A percentile compares a stretch with the other conserved stretches of the same genome.
phyloP scores from a whole-genome alignment of 2,329 filamentous ascomycete genomes.

The Monosporascus sp. region DNA sequence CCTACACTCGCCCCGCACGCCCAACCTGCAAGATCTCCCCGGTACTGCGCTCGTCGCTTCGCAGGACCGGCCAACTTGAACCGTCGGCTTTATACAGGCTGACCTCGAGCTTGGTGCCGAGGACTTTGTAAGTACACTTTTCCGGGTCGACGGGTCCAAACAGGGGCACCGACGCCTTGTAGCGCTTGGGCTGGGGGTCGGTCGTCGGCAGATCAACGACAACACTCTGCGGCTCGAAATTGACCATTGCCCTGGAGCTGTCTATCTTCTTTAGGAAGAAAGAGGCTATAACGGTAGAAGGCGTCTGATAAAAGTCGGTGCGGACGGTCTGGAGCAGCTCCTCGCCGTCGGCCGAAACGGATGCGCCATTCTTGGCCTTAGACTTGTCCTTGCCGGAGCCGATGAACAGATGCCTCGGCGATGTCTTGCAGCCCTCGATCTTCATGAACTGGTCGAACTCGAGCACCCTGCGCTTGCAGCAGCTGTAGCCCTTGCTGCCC shows the following conservation, averaged over 20 bases:
- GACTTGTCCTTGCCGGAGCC: constrained; percentile 60
- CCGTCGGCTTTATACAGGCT: constrained; percentile 67
- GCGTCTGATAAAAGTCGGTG: constrained; percentile 93
- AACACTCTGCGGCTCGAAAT: constrained; percentile 59
- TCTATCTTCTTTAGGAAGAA: constrained; percentile 97
- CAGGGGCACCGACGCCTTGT: constrained; percentile 66
- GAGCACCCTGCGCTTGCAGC: constrained; percentile 89
- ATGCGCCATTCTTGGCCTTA: constrained; percentile 27
- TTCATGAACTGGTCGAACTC: constrained; percentile 99
- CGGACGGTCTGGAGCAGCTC: constrained; percentile 74
- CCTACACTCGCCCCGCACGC: constrained; percentile 58
- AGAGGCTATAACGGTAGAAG: constrained; percentile 76
- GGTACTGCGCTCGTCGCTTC: constrained; percentile 64
- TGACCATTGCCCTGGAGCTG: constrained; percentile 68
- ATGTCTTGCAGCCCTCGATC: constrained; percentile 84
- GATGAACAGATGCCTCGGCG: constrained; percentile 77
- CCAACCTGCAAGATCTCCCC: constrained; percentile 87
- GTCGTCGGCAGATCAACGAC: constrained; percentile 79
- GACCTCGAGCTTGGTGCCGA: constrained; percentile 86
- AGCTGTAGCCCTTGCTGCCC: constrained; percentile 95
- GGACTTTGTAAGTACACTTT: constrained; percentile 71
- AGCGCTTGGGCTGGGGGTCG: constrained; percentile 73
- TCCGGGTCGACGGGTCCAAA: constrained; percentile 71
- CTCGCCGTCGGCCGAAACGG: constrained; percentile 45
- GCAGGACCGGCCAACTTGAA: constrained; percentile 77